Conservation (phyloP, 2,329 filamentous ascomycete species). For the Nemania sp. region DNA sequence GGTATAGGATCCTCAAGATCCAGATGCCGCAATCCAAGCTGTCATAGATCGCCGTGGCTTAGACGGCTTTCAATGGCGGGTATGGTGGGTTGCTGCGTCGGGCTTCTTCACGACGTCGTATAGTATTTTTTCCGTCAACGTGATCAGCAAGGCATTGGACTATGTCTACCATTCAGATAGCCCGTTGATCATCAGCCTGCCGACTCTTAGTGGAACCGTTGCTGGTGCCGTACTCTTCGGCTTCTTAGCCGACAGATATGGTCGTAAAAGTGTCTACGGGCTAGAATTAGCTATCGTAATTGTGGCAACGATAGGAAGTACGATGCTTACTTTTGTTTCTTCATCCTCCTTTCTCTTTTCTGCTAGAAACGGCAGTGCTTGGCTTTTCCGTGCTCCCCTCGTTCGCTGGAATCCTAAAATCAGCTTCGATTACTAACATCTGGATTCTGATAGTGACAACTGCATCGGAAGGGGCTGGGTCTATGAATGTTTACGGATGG, state of each 20-base stretch:
- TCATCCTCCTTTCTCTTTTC: neutral
- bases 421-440: neutral
- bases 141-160: constrained; percentile 28
- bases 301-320: constrained; percentile 56
- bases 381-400: too few species aligned
- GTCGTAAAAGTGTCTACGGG: constrained; percentile 60
- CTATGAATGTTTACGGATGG: constrained; percentile 35
- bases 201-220: constrained; percentile 57
- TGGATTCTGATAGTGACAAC: constrained; percentile 26
- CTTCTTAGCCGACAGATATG: constrained; percentile 58
- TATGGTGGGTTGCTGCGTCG: constrained; percentile 35
- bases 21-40: constrained; percentile 30
- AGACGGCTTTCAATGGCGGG: constrained; percentile 34
- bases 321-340: neutral
- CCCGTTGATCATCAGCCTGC: constrained; percentile 47
- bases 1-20: constrained; percentile 30
- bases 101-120: constrained; percentile 45
- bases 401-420: neutral
- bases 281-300: constrained; percentile 61
- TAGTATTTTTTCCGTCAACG: constrained; percentile 41
- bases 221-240: constrained; percentile 58
- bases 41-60: constrained; percentile 32
- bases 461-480: constrained; percentile 23
- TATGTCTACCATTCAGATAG: constrained; percentile 27
- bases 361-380: too few species aligned